These are phyloP conservation scores for Exutisphaerella laricina DNA, from an alignment of 2,329 filamentous ascomycete genomes.

Conservation along the genomic window DNA sequence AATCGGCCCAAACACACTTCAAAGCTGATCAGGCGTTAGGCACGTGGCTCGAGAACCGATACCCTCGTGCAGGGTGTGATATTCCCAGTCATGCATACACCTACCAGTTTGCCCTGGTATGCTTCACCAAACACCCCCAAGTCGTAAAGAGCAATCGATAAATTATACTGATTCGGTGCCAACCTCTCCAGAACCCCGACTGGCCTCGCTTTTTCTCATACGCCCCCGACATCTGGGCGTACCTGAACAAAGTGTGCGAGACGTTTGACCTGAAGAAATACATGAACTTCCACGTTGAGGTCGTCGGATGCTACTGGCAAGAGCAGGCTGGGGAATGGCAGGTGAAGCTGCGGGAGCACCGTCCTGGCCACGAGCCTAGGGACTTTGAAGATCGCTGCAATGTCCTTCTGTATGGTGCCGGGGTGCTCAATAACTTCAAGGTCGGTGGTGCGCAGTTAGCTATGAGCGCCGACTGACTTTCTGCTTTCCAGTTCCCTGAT, in stretches of 20 bases:
- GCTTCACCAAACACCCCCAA: no score
- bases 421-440: slow-evolving; percentile 42
- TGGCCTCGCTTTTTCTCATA: slow-evolving; percentile 4
- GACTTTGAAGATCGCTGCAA: slow-evolving; percentile 1
- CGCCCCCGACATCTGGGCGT: slow-evolving; percentile 5
- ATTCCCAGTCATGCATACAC: slow-evolving; percentile 5
- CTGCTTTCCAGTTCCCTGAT: slow-evolving; percentile 35
- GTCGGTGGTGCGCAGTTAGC: neutral
- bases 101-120: slow-evolving; percentile 6
- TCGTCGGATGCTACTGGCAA: slow-evolving; percentile 3
- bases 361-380: neutral
- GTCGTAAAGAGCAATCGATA: no score
- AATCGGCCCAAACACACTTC: neutral
- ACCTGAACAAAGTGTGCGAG: slow-evolving; percentile 4
- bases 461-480: no score
- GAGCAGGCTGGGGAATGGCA: slow-evolving; percentile 7
- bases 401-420: slow-evolving; percentile 30
- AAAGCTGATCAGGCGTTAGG: slow-evolving; percentile 17
- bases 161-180: no score
- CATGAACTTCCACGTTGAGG: slow-evolving; percentile 6
- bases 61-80: slow-evolving; percentile 1
- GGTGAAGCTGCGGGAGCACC: neutral
- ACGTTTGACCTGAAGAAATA: slow-evolving; percentile 6
- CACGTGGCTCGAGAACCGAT: slow-evolving; percentile 30
- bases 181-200: slow-evolving; percentile 9